Evolutionary conservation across 176 grass and related monocot genomes (phyloP), one percentile per base, ranked within the genome.

Genomic region (Carex parvula): DNA sequence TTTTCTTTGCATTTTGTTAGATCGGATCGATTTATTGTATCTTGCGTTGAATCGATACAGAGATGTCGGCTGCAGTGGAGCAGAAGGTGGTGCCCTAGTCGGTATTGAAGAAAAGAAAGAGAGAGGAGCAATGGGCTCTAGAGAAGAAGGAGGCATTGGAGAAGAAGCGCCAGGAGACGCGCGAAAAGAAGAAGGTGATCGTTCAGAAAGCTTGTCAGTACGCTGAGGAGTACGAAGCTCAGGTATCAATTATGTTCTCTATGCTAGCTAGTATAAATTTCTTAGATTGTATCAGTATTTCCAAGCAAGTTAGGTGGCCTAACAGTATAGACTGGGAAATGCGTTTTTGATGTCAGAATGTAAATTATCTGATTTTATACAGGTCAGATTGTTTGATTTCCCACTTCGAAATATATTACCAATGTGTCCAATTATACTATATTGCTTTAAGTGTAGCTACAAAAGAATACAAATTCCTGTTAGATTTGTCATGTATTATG

Each of bases 71-170:
- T 50, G 94, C 83, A 70, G 85, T 76, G 89, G 86, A 80, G 30
- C 84, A 89, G 85, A 85, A 63, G 84, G 81, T 78, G 68, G 85
- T 94, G 79, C 94, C 92, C 26, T 89, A 97, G 85, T 94, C 92
- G 60, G 68, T 92, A 42, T 85, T 90, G 64, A 87, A 82, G 60
- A 97, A 97, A 84, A 54, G 70, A 86, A 97, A 92, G 92, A 83
- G 92, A 59, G 94, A 90, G 87, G 94, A 91, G 72, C 37, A 76
- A 35, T 93, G 90, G 92, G 87, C 86, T 4, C 26, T 79, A 1
- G 92, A 81, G 21, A 93, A 91, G 89, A 94, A 94, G 80, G 65
- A 91, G 69, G 90, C 87, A 79, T 61, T 84, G 52, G 68, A 81
- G 18, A 77, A 53, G 64, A 83, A 83, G 68, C 90, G 87, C 87